These are phyloP conservation scores for Eucalyptus pumila DNA, from an alignment of 345 rosid species.

Conservation along the genomic window DNA sequence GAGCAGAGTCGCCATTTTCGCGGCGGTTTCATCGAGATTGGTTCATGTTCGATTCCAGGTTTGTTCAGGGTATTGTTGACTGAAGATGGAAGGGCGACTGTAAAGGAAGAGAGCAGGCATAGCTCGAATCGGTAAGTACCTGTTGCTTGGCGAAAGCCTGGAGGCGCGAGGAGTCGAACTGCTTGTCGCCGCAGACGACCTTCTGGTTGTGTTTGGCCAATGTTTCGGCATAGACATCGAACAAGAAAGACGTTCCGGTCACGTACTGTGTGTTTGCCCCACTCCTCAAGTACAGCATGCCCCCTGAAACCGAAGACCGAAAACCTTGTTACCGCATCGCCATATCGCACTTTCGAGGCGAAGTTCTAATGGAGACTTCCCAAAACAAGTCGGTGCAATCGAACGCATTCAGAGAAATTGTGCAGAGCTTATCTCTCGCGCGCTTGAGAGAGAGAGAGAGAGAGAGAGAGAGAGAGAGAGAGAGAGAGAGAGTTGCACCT, in stretches of 20 bases:
- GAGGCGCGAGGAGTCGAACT: constrained; percentile 32
- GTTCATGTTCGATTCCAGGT: not conserved
- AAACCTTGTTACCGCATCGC: not conserved
- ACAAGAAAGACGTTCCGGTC: constrained; percentile 49
- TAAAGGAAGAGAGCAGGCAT: not conserved
- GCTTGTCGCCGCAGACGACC: constrained; percentile 36
- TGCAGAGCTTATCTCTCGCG: not conserved
- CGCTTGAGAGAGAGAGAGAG: not conserved
- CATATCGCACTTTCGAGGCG: not conserved
- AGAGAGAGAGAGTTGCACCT: constrained; percentile 14
- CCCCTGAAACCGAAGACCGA: constrained; percentile 19
- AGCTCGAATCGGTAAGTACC: constrained; percentile 6
- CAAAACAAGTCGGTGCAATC: not conserved
- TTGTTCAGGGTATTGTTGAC: not conserved
- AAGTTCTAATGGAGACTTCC: not conserved
- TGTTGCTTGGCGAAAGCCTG: constrained; percentile 57
- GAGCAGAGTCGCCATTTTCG: not conserved
- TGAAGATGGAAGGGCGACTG: not conserved
- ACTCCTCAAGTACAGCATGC: constrained; percentile 67
- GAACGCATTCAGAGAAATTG: not conserved
- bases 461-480: not conserved
- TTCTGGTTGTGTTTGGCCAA: constrained; percentile 29
- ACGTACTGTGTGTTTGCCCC: constrained; percentile 87
- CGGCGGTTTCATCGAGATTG: not conserved
- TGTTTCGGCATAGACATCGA: constrained; percentile 39